Evolutionary conservation across 441 rosid species (phyloP), one percentile per base, ranked within the genome.

Genomic region (Pelargonium australe): DNA sequence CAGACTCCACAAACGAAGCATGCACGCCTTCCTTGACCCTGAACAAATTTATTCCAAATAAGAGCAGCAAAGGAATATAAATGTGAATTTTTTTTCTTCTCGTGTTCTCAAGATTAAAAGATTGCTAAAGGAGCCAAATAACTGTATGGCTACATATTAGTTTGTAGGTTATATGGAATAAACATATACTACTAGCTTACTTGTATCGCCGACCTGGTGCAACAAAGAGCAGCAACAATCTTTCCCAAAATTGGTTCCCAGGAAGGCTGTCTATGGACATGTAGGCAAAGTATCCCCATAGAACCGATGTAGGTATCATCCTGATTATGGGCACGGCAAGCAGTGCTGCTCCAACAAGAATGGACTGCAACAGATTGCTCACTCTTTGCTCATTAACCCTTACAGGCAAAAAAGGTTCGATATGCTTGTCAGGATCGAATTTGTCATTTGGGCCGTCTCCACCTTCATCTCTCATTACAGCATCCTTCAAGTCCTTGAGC

Each of bases 191-290:
- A 13, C 43, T 68, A 19, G 70, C 87, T 82, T 85, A 86, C 98
- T 88, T 88, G 90, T 80, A 87, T 41, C 89, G 80, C 20, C 96
- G 80, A 61, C 86, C 70, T 17, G 92, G 91, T 17, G 97, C 75
- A 68, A 86, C 77, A 69, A 93, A 88, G 17, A 93, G 91, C 62
- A 91, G 77, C 67, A 85, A 58, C 1, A 91, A 77, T 74, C 96
- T 84, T 74, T 89, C 97, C 95, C 96, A 90, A 80, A 93, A 89
- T 60, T 90, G 98, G 69, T 85, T 93, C 31, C 95, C 98, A 0
- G 91, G 97, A 61, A 90, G 94, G 75, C 97, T 90, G 75, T 90
- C 98, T 65, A 93, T 84, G 60, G 96, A 96, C 97, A 86, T 90
- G 84, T 85, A 90, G 20, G 96, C 88, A 62, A 92, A 92, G 81